Percentiles rank a stretch among this genome's conserved stretches.
phyloP scores from a whole-genome alignment of 1,139 yeast species.

The Geotrichum siamense region DNA sequence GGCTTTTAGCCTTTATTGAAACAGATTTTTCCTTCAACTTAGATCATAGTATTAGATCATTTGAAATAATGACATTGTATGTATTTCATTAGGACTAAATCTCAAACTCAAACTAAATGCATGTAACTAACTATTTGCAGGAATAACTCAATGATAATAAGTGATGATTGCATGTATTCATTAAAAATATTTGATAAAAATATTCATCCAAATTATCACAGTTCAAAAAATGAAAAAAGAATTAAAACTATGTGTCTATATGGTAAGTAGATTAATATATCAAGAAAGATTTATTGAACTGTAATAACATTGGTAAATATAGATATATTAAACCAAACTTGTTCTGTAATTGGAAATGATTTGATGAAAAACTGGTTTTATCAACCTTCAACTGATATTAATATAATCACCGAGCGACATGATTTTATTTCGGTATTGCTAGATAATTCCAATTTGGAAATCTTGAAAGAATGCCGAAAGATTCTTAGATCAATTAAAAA shows the following conservation, averaged over 20 bases:
- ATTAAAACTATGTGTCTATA: constrained; percentile 20
- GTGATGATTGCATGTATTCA: constrained; percentile 35
- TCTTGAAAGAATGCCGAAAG: constrained; percentile 20
- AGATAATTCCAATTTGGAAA: constrained; percentile 21
- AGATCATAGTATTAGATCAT: constrained; percentile 9
- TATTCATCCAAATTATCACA: constrained; percentile 21
- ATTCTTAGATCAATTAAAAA: constrained; percentile 30
- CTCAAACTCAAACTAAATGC: not conserved
- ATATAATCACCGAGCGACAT: constrained; percentile 30
- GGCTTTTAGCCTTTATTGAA: constrained; percentile 12
- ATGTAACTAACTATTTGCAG: not conserved
- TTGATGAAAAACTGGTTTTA: constrained; percentile 35
- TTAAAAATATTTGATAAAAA: constrained; percentile 30
- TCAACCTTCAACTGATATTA: constrained; percentile 33
- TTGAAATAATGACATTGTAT: constrained; percentile 13
- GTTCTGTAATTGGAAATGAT: constrained; percentile 31
- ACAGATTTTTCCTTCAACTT: constrained; percentile 4
- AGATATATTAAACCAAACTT: constrained; percentile 26
- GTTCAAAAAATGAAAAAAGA: constrained; percentile 9
- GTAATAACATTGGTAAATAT: no score
- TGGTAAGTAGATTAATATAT: constrained; percentile 21
- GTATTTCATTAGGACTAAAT: not conserved
- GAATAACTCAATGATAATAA: constrained; percentile 30
- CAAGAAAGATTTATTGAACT: no score
- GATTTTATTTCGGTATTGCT: constrained; percentile 28